A percentile compares a stretch with the other conserved stretches of the same genome.
These are phyloP conservation scores for Wallacemonas sp. DNA, from an alignment of 208 protist genomes.

Conservation along the genomic window DNA sequence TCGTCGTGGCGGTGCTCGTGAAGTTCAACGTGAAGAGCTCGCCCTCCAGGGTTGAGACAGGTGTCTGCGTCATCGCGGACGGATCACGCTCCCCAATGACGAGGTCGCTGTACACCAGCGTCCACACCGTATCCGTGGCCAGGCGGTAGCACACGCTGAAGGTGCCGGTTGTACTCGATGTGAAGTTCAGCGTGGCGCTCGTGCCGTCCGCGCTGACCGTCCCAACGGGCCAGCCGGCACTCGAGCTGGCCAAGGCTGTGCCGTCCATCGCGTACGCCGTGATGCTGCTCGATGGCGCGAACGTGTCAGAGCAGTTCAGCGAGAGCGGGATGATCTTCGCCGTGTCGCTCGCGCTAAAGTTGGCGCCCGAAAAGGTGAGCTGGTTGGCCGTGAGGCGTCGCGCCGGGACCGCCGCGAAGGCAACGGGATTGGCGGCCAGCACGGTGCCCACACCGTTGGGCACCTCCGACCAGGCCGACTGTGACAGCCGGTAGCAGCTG, in stretches of 20 bases:
- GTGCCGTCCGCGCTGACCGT: constrained; percentile 33
- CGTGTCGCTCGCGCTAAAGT: constrained; percentile 50
- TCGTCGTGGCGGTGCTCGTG: constrained; percentile 14
- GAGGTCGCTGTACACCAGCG: constrained; percentile 82
- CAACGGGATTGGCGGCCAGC: constrained; percentile 72
- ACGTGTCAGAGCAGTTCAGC: constrained; percentile 61
- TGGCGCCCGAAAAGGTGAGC: constrained; percentile 61
- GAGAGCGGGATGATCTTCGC: constrained; percentile 78
- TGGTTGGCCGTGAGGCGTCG: constrained; percentile 36
- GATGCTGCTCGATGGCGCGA: constrained; percentile 55
- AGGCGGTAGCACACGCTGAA: constrained; percentile 90
- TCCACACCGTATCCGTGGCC: constrained; percentile 81
- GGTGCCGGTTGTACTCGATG: constrained; percentile 38
- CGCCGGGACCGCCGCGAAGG: constrained; percentile 57
- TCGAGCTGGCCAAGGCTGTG: constrained; percentile 19
- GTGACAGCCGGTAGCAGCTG: constrained; percentile 65
- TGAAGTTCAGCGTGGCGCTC: constrained; percentile 63
- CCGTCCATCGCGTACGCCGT: constrained; percentile 41
- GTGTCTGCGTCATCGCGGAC: constrained; percentile 42
- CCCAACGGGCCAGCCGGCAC: constrained; percentile 60
- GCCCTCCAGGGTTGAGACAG: constrained; percentile 58
- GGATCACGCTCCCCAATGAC: constrained; percentile 64
- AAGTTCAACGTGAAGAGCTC: constrained; percentile 90
- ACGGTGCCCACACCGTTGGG: constrained; percentile 48
- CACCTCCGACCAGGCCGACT: constrained; percentile 74